Percentiles rank a stretch among this genome's conserved stretches.
Evolutionary conservation across 352 stramenopile genomes (phyloP).

Genomic region (Globisporangium megalacanthum): DNA sequence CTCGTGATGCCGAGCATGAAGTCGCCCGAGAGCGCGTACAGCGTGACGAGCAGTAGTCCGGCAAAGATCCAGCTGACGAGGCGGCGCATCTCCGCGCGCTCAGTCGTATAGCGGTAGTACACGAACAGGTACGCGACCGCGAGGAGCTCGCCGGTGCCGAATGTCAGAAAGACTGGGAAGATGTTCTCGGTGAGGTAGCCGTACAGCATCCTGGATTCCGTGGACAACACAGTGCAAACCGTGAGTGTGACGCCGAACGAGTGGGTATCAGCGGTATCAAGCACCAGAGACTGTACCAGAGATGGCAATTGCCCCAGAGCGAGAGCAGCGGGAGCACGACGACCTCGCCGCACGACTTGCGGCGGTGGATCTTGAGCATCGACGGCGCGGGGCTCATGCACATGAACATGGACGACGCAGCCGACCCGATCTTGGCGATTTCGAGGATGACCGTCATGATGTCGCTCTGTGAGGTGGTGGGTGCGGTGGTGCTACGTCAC

Average conservation of each 20-base stretch:
- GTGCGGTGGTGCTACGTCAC: neutral
- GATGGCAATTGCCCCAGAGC: constrained; percentile 27
- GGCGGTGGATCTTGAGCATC: constrained; percentile 23
- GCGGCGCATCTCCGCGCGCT: constrained; percentile 18
- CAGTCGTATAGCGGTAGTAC: constrained; percentile 27
- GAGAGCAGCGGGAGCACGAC: constrained; percentile 29
- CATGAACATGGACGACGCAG: constrained; percentile 12
- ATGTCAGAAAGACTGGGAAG: constrained; percentile 33
- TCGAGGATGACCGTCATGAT: constrained; percentile 23
- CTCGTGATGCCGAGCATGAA: constrained; percentile 25
- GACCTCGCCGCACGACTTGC: constrained; percentile 21
- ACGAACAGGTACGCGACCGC: constrained; percentile 22
- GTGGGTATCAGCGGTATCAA: too few species aligned
- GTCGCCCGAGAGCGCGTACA: constrained; percentile 19
- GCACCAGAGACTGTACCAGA: constrained; percentile 19
- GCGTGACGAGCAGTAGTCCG: constrained; percentile 22
- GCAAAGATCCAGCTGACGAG: constrained; percentile 8
- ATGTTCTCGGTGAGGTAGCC: constrained; percentile 28
- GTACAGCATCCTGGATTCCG: constrained; percentile 27
- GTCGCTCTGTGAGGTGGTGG: neutral
- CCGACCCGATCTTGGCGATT: constrained; percentile 20
- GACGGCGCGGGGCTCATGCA: constrained; percentile 23
- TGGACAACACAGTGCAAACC: neutral
- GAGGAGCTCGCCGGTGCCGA: constrained; percentile 22
- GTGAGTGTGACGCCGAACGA: neutral